Conservation (phyloP, 164 flowering plant species). For the Macadamia integrifolia region DNA sequence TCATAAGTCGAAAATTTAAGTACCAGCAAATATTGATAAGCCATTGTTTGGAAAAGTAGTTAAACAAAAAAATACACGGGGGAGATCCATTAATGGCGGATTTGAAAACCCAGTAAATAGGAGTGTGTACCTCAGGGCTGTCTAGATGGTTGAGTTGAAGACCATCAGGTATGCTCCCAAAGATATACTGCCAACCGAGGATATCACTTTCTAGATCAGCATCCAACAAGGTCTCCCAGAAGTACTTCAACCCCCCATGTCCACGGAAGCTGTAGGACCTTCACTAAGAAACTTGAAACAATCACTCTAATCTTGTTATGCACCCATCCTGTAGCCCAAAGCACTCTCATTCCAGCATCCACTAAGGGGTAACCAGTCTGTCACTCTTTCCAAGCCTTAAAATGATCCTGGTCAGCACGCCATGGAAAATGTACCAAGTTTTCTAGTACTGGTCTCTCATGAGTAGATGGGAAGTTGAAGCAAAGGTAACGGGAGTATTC, state of each 20-base stretch:
- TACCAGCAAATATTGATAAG: too few relatives aligned
- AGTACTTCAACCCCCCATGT: slow-evolving; percentile 96
- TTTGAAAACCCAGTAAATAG: not conserved
- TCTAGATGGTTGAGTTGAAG: slow-evolving; percentile 84
- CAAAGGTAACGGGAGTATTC: slow-evolving; percentile 92
- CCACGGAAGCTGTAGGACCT: slow-evolving; percentile 86
- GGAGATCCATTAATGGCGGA: too few relatives aligned
- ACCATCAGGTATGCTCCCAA: slow-evolving; percentile 95
- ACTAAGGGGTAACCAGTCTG: slow-evolving; percentile 91
- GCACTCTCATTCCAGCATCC: slow-evolving; percentile 97
- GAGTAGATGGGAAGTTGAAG: slow-evolving; percentile 88
- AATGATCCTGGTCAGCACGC: slow-evolving; percentile 40
- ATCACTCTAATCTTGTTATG: slow-evolving; percentile 81
- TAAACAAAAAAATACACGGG: too few relatives aligned
- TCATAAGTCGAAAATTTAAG: too few relatives aligned
- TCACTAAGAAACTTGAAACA: slow-evolving; percentile 78
- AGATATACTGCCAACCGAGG: slow-evolving; percentile 96
- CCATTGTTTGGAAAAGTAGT: too few relatives aligned
- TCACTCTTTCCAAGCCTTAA: slow-evolving; percentile 94
- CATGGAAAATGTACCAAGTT: slow-evolving; percentile 73
- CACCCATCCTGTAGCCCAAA: slow-evolving; percentile 97
- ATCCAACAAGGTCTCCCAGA: slow-evolving; percentile 96
- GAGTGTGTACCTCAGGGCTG: slow-evolving; percentile 57
- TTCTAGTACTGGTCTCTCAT: slow-evolving; percentile 63
- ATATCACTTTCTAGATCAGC: slow-evolving; percentile 91